Evolutionary conservation across 257 asterid genomes (phyloP).

Genomic region (Oldenlandia corymbosa): DNA sequence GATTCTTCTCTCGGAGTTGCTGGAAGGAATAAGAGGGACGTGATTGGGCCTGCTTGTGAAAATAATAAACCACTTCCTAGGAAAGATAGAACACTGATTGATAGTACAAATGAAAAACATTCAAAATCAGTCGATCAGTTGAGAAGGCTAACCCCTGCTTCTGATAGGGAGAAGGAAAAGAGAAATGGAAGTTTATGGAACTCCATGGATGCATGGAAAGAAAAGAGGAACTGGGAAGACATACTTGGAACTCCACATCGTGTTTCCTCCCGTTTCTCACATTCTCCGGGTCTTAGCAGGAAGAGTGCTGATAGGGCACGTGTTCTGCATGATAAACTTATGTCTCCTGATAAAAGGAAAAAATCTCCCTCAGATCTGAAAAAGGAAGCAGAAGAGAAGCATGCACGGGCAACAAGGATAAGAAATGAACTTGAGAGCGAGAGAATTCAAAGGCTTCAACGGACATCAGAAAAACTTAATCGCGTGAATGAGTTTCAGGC

Average conservation of each 20-base stretch:
- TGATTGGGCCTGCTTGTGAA: conserved; percentile 37
- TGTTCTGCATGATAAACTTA: conserved; percentile 85
- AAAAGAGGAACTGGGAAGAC: conserved; percentile 97
- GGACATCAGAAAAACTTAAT: conserved; percentile 84
- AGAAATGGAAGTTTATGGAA: conserved; percentile 55
- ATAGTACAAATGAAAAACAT: conserved; percentile 38
- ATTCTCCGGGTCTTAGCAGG: conserved; percentile 87
- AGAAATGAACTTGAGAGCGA: conserved; percentile 91
- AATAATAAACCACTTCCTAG: conserved; percentile 36
- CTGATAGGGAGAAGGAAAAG: conserved; percentile 73
- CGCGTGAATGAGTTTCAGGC: conserved; percentile 95
- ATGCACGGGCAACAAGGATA: conserved; percentile 96
- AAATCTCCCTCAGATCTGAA: conserved; percentile 79
- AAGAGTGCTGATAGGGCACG: conserved; percentile 82
- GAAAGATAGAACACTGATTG: conserved; percentile 46
- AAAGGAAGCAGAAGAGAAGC: conserved; percentile 94
- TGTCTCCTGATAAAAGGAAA: conserved; percentile 97
- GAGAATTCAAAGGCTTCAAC: conserved; percentile 93
- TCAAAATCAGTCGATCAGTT: conserved; percentile 44
- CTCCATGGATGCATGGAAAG: conserved; percentile 99
- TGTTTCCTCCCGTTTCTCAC: conserved; percentile 81
- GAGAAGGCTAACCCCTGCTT: conserved; percentile 40
- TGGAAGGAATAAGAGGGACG: conserved; percentile 45
- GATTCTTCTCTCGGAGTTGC: conserved; percentile 27
- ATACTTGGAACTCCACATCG: conserved; percentile 79